Conservation (phyloP, 2,329 filamentous ascomycete species). For the Byssochlamys sp. region DNA sequence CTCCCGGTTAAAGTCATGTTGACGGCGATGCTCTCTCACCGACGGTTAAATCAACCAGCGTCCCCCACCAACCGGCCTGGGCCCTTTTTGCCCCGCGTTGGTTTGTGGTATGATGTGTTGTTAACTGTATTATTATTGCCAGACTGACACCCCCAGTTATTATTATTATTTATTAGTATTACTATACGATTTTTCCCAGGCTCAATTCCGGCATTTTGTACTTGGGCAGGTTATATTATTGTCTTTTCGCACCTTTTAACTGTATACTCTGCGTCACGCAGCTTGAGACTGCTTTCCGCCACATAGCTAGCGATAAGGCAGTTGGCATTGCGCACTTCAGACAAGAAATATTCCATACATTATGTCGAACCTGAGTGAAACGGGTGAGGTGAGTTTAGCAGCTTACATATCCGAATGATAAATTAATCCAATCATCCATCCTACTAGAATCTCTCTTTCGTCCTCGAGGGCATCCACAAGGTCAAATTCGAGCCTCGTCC, state of each 20-base stretch:
- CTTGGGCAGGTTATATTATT: too few species aligned
- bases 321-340: background rate
- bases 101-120: background rate
- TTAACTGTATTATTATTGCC: background rate
- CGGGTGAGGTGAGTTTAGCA: background rate
- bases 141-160: background rate
- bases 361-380: background rate
- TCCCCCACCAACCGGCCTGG: background rate
- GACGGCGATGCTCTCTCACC: background rate
- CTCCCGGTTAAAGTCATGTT: background rate
- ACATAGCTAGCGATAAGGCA: background rate
- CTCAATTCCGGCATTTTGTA: background rate
- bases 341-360: background rate
- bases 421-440: background rate
- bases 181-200: too few species aligned
- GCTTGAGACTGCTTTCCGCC: background rate
- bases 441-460: slow-evolving; percentile 68
- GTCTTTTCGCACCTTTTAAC: background rate
- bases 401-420: background rate
- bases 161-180: too few species aligned
- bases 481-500: slow-evolving; percentile 68
- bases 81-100: background rate
- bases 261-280: background rate
- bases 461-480: slow-evolving; percentile 66
- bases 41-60: background rate